Base-by-base conservation (phyloP, 768 basidiomycete genomes). In the Steccherinum ochraceum region DNA sequence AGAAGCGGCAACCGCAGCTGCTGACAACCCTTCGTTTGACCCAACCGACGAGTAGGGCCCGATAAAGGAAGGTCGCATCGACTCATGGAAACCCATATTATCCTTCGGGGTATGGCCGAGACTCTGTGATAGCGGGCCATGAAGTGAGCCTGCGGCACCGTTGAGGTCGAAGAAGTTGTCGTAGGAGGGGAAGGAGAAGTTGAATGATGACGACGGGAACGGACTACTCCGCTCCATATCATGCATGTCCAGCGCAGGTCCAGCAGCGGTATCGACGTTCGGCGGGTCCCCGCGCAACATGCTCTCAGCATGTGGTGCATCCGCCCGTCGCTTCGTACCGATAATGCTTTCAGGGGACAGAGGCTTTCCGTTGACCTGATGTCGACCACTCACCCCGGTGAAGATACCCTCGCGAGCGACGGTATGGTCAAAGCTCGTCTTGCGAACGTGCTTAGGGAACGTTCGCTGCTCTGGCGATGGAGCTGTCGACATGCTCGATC, bases 341-440 rank as follows among this genome's bases (percentile, higher is more conserved):
- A 81, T 67, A 46, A 81, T 63, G 64, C 76, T 79, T 57, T 84
- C 84, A 51, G 81, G 77, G 40, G 79, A 73, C 56, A 82, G 65
- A 35, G 89, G 82, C 63, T 83, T 84, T 27, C 86, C 86, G 63
- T 90, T 86, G 56, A 89, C 83, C 65, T 89, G 86, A 69, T 91
- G 88, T 45, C 88, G 75, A 51, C 85, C 84, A 58, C 76, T 77
- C 45, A 80, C 67, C 40, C 78, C 79, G 24, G 72, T 61, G 52
- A 81, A 70, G 49, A 84, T 76, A 30, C 76, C 80, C 54, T 85
- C 82, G 56, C 78, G 80, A 30, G 79, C 77, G 39, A 94, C 84
- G 3, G 93, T 93, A 68, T 93, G 93, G 67, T 96, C 93, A 65
- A 93, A 95, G 67, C 90, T 93, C 43, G 93, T 91, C 74, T 96